These are phyloP conservation scores for Carex sylvatica DNA, from an alignment of 202 grass and related monocot species.

Conservation along the genomic window DNA sequence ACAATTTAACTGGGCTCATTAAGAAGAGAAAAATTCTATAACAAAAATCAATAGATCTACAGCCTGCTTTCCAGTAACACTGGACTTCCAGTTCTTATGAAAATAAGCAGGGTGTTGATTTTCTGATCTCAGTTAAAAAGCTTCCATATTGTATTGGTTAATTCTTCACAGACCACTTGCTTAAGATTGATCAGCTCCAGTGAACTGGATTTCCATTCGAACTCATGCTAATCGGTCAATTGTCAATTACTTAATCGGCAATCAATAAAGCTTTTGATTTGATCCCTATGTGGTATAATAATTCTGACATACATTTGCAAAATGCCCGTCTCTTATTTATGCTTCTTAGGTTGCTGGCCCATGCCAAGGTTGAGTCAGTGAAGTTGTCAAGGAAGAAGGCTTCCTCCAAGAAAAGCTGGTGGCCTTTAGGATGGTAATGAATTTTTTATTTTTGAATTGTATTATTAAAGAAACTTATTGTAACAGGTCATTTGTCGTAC, in stretches of 20 bases:
- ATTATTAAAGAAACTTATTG: background rate
- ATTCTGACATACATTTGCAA: background rate
- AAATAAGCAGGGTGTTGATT: slow-evolving; percentile 1
- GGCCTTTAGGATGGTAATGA: slow-evolving; percentile 76
- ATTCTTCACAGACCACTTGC: background rate
- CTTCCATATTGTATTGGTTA: background rate
- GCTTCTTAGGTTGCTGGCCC: slow-evolving; percentile 76
- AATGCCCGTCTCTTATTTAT: background rate
- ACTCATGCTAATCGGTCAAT: background rate
- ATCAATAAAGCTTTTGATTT: background rate
- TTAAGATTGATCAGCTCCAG: slow-evolving; percentile 2
- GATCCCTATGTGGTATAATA: background rate
- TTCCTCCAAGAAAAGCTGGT: slow-evolving; percentile 73
- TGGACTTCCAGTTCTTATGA: background rate
- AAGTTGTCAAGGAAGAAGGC: slow-evolving; percentile 77
- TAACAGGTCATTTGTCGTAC: background rate
- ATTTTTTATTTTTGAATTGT: background rate
- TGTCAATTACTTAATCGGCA: background rate
- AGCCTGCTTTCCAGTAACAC: background rate
- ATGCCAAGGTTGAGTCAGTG: slow-evolving; percentile 95
- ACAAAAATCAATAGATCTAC: background rate
- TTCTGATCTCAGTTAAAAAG: background rate
- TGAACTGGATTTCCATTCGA: background rate
- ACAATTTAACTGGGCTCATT: background rate
- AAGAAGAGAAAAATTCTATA: background rate